Percentiles rank a stretch among this genome's conserved stretches.
Conservation (phyloP, 139 green algal species). For the Volvox africanus region DNA sequence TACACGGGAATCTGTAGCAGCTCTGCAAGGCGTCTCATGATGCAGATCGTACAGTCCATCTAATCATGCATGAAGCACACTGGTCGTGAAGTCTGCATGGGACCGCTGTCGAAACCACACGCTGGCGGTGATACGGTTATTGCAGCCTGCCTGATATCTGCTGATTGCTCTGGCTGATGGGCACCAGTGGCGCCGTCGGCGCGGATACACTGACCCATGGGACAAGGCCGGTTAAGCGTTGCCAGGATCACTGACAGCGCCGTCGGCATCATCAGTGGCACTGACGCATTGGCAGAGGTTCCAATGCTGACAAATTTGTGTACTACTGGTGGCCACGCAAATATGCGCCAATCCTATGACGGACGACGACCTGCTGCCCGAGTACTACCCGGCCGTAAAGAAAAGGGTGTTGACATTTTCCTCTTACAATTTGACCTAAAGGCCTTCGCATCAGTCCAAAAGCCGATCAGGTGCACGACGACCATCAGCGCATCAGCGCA, state of each 20-base stretch:
- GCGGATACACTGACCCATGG: constrained; percentile 2
- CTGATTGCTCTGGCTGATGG: background rate
- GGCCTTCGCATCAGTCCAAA: too few species aligned
- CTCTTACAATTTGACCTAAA: too few species aligned
- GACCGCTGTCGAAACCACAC: background rate
- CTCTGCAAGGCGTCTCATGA: constrained; percentile 62
- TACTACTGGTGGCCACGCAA: too few species aligned
- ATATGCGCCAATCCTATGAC: too few species aligned
- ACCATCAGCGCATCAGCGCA: too few species aligned
- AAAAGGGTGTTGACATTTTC: too few species aligned
- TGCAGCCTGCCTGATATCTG: background rate
- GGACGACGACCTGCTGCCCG: too few species aligned
- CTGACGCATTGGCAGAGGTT: background rate
- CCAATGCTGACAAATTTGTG: background rate
- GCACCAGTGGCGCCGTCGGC: background rate
- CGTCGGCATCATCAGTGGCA: background rate
- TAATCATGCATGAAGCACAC: constrained; percentile 79
- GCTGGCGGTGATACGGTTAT: background rate
- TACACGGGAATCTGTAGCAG: constrained; percentile 59
- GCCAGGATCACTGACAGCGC: background rate
- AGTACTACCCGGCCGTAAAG: too few species aligned
- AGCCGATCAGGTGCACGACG: too few species aligned
- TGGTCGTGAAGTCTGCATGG: constrained; percentile 65
- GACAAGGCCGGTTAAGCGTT: constrained; percentile 40
- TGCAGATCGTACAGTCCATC: too few species aligned